These are phyloP conservation scores for Fonticula alba DNA, from an alignment of 78 protist species.

Conservation along the genomic window DNA sequence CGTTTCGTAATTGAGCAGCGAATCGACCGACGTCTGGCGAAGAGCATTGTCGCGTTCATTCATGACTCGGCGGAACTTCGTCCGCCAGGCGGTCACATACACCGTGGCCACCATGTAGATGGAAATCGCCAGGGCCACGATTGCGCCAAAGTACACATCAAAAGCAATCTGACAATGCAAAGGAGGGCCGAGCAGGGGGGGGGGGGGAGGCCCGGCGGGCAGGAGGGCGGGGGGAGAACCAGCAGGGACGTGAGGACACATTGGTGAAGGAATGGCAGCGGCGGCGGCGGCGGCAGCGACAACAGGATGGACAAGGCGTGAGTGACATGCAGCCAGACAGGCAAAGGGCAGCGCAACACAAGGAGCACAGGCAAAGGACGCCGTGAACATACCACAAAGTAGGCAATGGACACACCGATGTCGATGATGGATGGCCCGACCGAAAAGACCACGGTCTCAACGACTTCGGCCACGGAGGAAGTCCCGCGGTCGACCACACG, in stretches of 20 bases:
- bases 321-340: too few species aligned
- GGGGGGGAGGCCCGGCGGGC: too few species aligned
- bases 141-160: conserved; percentile 9
- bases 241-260: too few species aligned
- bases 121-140: conserved; percentile 10
- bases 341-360: conserved; percentile 19
- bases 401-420: conserved; percentile 13
- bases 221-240: too few species aligned
- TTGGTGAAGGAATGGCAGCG: too few species aligned
- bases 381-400: conserved; percentile 4
- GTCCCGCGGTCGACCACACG: conserved; percentile 25
- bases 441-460: conserved; percentile 11
- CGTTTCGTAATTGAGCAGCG: conserved; percentile 46
- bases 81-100: conserved; percentile 45
- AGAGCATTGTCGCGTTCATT: conserved; percentile 43
- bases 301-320: too few species aligned
- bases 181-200: too few species aligned
- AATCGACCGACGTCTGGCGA: conserved; percentile 17
- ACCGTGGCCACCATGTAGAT: conserved; percentile 24
- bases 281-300: too few species aligned
- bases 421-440: conserved; percentile 26
- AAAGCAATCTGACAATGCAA: not conserved
- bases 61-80: conserved; percentile 48
- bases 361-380: too few species aligned
- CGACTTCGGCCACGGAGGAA: not conserved